Evolutionary conservation across 768 basidiomycete genomes (phyloP).

Genomic region (Collybia nuda): DNA sequence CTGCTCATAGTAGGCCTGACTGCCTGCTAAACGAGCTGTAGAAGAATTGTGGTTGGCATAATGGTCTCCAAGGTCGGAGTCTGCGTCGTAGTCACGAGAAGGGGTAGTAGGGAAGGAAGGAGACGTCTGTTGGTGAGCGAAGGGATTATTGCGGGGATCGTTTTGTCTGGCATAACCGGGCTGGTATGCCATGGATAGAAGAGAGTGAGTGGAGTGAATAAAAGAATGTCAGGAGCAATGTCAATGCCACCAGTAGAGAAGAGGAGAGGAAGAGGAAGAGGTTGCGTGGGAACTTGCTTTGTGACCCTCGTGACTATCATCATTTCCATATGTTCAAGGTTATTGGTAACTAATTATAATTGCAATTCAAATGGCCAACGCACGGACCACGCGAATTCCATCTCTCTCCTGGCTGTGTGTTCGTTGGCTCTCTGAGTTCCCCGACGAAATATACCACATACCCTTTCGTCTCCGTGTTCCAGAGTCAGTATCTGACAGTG

Average conservation of each 20-base stretch:
- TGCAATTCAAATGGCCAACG: too few species aligned
- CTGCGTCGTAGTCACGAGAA: slow-evolving; percentile 41
- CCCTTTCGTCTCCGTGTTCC: slow-evolving; percentile 15
- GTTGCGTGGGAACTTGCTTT: slow-evolving; percentile 9
- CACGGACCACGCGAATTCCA: slow-evolving; percentile 31
- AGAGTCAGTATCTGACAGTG: too few species aligned
- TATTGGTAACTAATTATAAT: slow-evolving; percentile 8
- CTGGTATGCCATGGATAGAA: slow-evolving; percentile 14
- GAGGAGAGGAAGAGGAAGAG: slow-evolving; percentile 11
- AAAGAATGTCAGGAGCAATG: slow-evolving; percentile 14
- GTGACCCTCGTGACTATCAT: slow-evolving; percentile 13
- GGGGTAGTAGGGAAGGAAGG: slow-evolving; percentile 27
- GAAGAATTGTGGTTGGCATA: slow-evolving; percentile 52
- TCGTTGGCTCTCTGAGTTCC: slow-evolving; percentile 35
- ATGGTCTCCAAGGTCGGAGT: slow-evolving; percentile 53
- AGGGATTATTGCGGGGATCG: slow-evolving; percentile 26
- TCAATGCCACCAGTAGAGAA: neutral
- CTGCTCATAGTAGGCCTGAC: slow-evolving; percentile 36
- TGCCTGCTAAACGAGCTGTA: slow-evolving; percentile 53
- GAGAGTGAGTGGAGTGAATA: slow-evolving; percentile 13
- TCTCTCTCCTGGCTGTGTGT: slow-evolving; percentile 57
- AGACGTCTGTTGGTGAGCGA: slow-evolving; percentile 23
- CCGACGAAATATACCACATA: slow-evolving; percentile 42
- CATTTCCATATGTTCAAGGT: slow-evolving; percentile 14
- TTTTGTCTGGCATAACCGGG: slow-evolving; percentile 22